Percentiles rank a stretch among this genome's conserved stretches.
phyloP scores from a whole-genome alignment of 176 grass and related monocot species.

The Musa schizocarpa region DNA sequence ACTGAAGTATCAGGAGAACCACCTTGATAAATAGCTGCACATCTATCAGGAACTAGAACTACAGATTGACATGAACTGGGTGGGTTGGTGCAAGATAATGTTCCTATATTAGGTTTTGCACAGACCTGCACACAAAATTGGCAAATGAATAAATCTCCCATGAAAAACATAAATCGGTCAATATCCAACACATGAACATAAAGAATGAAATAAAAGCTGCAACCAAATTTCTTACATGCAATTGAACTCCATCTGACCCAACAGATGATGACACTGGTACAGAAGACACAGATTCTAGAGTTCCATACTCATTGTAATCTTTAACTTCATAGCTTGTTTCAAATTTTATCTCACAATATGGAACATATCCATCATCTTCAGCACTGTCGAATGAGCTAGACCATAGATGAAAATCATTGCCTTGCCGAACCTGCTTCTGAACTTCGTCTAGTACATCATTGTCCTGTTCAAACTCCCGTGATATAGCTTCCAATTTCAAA shows the following conservation, averaged over 20 bases:
- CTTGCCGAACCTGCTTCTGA: slow-evolving; percentile 38
- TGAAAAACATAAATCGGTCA: neutral
- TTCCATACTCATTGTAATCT: slow-evolving; percentile 10
- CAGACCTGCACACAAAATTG: slow-evolving; percentile 3
- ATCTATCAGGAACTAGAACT: slow-evolving; percentile 18
- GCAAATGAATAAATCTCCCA: neutral
- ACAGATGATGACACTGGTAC: neutral
- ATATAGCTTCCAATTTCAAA: slow-evolving; percentile 55
- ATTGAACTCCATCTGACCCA: neutral
- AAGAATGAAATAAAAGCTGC: neutral
- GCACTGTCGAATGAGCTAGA: slow-evolving; percentile 3
- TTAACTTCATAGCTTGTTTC: slow-evolving; percentile 24
- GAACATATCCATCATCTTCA: slow-evolving; percentile 15
- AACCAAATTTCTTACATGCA: neutral
- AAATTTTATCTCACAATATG: slow-evolving; percentile 23
- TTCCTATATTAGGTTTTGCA: neutral
- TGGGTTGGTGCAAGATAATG: neutral
- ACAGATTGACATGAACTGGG: slow-evolving; percentile 19
- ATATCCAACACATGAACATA: neutral
- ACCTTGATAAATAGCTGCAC: slow-evolving; percentile 25
- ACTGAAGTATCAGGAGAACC: slow-evolving; percentile 30
- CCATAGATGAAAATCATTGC: slow-evolving; percentile 23
- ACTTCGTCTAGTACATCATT: slow-evolving; percentile 35
- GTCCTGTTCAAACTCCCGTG: slow-evolving; percentile 52
- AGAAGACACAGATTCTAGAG: neutral